Conservation (phyloP, 2,329 filamentous ascomycete genomes). For the Aspergillus intermedius region DNA sequence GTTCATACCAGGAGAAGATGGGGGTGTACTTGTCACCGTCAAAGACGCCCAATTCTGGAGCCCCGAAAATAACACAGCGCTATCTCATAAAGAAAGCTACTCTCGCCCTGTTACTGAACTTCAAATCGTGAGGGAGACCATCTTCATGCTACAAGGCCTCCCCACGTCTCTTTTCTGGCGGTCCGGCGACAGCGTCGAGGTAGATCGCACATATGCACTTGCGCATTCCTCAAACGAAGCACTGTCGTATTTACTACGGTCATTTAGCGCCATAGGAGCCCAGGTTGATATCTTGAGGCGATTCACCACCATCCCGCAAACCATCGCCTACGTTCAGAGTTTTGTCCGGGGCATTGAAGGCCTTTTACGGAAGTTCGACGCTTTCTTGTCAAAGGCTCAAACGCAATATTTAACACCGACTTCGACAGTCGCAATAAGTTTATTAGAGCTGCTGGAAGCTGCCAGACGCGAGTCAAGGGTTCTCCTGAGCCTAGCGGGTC, state of each 20-base stretch:
- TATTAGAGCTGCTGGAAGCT: slow-evolving; percentile 56
- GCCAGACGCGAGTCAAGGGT: slow-evolving; percentile 50
- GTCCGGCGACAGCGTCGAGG: slow-evolving; percentile 25
- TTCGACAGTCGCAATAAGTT: slow-evolving; percentile 56
- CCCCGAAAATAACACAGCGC: slow-evolving; percentile 13
- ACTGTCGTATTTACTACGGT: slow-evolving; percentile 28
- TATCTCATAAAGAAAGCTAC: slow-evolving; percentile 11
- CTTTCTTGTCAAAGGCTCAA: slow-evolving; percentile 54
- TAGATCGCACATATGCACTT: slow-evolving; percentile 33
- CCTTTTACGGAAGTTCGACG: slow-evolving; percentile 55
- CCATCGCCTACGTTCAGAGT: slow-evolving; percentile 59
- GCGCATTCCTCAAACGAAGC: slow-evolving; percentile 27
- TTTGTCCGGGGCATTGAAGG: slow-evolving; percentile 60
- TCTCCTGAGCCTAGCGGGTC: slow-evolving; percentile 54
- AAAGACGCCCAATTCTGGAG: slow-evolving; percentile 46
- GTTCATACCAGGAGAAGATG: slow-evolving; percentile 25
- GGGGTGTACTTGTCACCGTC: slow-evolving; percentile 33
- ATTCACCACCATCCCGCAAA: slow-evolving; percentile 44
- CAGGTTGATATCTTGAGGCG: slow-evolving; percentile 43
- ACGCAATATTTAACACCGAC: slow-evolving; percentile 51
- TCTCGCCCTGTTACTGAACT: slow-evolving; percentile 57
- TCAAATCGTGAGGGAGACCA: slow-evolving; percentile 65
- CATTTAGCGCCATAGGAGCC: slow-evolving; percentile 45
- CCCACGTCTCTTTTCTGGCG: slow-evolving; percentile 63
- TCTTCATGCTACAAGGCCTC: slow-evolving; percentile 80